Base-by-base conservation (phyloP, 2,329 filamentous ascomycete species). In the Fusarium goolgardi region DNA sequence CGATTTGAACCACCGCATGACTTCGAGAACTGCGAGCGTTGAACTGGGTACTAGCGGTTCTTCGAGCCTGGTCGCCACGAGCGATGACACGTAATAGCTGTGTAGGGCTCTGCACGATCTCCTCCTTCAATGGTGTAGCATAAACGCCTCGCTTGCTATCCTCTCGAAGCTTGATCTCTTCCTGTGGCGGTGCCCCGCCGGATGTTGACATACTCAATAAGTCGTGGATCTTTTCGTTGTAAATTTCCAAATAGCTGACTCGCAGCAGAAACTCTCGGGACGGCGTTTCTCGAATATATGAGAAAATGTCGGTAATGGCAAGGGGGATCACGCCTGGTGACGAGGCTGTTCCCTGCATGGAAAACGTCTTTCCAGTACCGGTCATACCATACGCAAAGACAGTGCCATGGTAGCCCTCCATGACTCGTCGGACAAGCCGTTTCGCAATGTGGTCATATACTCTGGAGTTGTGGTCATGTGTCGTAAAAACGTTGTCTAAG, bases 311-410 rank as follows among this genome's bases (percentile, higher is more conserved):
- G 66, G 96, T 98, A 73, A 99, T 98, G 39, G 96, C 96, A 39
- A 98, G 84, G 9, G 96, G 96, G 57, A 99, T 99, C 29, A 99
- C 96, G 81, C 96, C 96, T 2, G 96, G 96, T 39, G 94, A 97
- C 4, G 92, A 93, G 45, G 94, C 94, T 13, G 96, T 99, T 72
- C 96, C 96, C 82, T 99, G 96, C 96, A 99, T 99, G 39, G 95
- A 98, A 78, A 98, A 99, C 1, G 96, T 99, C 82, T 99, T 99
- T 71, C 96, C 96, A 1, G 96, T 98, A 65, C 96, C 96, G 6
- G 96, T 99, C 94, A 98, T 98, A 76, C 96, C 96, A 78, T 99
- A 99, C 20, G 95, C 95, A 78, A 99, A 98, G 25, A 99, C 96
- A 1, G 96, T 99, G 61, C 95, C 96, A 75, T 98, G 95, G 78